Evolutionary conservation across 169 alveolate genomes (phyloP), one percentile per base, ranked within the genome.

Genomic region (Plasmodium adleri): DNA sequence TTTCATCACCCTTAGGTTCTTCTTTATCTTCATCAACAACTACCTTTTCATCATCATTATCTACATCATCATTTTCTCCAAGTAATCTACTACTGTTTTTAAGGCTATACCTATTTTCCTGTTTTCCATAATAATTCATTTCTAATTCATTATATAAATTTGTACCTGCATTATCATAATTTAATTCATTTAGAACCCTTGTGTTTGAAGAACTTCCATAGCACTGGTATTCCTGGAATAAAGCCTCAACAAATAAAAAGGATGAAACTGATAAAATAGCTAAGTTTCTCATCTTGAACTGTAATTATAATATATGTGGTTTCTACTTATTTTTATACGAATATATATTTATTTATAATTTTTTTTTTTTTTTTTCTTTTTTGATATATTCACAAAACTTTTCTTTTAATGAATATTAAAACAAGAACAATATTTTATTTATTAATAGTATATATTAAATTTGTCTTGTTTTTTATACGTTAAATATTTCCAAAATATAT

Each of bases 221-320:
- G 43, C 58, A 72, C 4, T 26, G 70, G 12, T 17, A 62, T 58
- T 39, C 72, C 7, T 74, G 71, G 62, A 45, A 49, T 22, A 66
- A 28, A 9, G 52, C 54, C 39, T 80, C 73, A 49, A 43, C 90
- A 43, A 80, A 54, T 49, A 80, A 72, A 72, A 80, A 56, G 26
- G 90, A 66, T 0, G 90, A 50, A 4, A 68, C 72, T 8, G 80
- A 74, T 52, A 80, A 43, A 32, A 68, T 59, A 28, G 59, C 52
- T 22, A 67, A 80, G 24, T 80, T 80, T 56, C 39, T 80, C 90
- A 80, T 80, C 47, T 66, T 80, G 49, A 32, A 67, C 12, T 28
- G 26, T 9, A 32, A 22, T 22, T 76, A 47, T 64, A 39, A 39
- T 39, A 39, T 39, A 39, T 0, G 47, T 39, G 47, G 47, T 39